Conservation (phyloP, 2,329 filamentous ascomycete genomes). For the Paraphoma sp. region DNA sequence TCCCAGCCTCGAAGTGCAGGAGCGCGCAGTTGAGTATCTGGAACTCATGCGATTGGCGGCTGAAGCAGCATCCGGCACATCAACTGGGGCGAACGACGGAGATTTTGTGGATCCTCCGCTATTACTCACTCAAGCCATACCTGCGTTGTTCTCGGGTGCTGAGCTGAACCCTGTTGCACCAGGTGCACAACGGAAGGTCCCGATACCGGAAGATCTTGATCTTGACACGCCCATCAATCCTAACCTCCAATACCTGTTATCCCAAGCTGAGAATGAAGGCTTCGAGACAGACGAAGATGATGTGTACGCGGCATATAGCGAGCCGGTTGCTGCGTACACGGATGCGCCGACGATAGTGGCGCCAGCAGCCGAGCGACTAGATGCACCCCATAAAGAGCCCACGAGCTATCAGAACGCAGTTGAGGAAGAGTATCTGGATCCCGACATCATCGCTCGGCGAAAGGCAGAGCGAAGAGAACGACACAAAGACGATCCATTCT, state of each 20-base stretch:
- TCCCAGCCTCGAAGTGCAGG: constrained; percentile 91
- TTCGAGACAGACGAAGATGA: constrained; percentile 53
- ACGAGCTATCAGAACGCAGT: constrained; percentile 55
- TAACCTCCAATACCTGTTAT: constrained; percentile 72
- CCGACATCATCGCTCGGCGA: constrained; percentile 75
- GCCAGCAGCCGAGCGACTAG: constrained; percentile 54
- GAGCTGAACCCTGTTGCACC: constrained; percentile 90
- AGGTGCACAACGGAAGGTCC: constrained; percentile 85
- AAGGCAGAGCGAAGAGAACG: constrained; percentile 80
- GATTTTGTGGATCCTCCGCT: constrained; percentile 80
- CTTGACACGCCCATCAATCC: constrained; percentile 83
- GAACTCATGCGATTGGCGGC: constrained; percentile 87
- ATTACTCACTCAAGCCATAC: constrained; percentile 88
- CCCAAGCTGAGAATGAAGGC: constrained; percentile 54
- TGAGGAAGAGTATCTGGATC: constrained; percentile 66
- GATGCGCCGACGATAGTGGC: constrained; percentile 22
- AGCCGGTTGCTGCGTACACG: constrained; percentile 42
- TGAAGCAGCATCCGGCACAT: constrained; percentile 77
- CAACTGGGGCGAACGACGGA: constrained; percentile 61
- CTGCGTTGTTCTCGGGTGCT: constrained; percentile 82
- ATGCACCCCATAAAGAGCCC: constrained; percentile 44
- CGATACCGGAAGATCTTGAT: constrained; percentile 76
- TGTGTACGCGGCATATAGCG: constrained; percentile 55
- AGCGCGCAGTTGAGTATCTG: constrained; percentile 88
- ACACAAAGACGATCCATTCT: constrained; percentile 94